These are phyloP conservation scores for Labyrinthula sp. DNA, from an alignment of 352 stramenopile genomes.

Conservation along the genomic window DNA sequence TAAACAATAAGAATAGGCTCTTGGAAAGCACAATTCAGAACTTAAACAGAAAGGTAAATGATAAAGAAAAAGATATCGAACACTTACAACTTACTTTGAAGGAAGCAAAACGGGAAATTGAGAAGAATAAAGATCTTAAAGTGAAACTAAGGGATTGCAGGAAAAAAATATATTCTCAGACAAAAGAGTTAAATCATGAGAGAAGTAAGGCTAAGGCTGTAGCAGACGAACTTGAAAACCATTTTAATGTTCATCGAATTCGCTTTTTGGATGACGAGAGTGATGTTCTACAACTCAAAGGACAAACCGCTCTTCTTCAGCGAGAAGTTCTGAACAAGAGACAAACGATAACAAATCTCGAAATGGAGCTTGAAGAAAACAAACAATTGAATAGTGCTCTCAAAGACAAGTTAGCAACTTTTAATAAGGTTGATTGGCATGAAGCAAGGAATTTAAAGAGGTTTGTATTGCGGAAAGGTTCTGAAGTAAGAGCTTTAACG, in stretches of 20 bases:
- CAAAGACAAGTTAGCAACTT: too few relatives aligned
- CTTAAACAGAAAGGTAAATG: constrained; percentile 73
- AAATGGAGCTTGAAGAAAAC: too few relatives aligned
- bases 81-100: too few relatives aligned
- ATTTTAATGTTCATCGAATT: constrained; percentile 90
- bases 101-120: constrained; percentile 65
- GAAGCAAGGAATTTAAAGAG: too few relatives aligned
- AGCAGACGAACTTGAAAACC: constrained; percentile 80
- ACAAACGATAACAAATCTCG: too few relatives aligned
- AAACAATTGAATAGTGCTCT: too few relatives aligned
- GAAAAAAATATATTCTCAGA: constrained; percentile 55
- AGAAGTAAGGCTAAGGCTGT: constrained; percentile 86
- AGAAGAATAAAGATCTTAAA: constrained; percentile 63
- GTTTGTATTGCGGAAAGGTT: too few relatives aligned
- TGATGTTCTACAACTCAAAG: constrained; percentile 83
- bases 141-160: constrained; percentile 53
- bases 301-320: too few relatives aligned
- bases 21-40: constrained; percentile 63
- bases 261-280: constrained; percentile 82
- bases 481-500: constrained; percentile 85
- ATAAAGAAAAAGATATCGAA: constrained; percentile 79
- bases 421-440: too few relatives aligned
- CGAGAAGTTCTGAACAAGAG: too few relatives aligned
- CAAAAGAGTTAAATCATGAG: constrained; percentile 70
- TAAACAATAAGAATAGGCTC: constrained; percentile 93